Base-by-base conservation (phyloP, 192 early-diverging fungal species). In the Linnemannia elongata region DNA sequence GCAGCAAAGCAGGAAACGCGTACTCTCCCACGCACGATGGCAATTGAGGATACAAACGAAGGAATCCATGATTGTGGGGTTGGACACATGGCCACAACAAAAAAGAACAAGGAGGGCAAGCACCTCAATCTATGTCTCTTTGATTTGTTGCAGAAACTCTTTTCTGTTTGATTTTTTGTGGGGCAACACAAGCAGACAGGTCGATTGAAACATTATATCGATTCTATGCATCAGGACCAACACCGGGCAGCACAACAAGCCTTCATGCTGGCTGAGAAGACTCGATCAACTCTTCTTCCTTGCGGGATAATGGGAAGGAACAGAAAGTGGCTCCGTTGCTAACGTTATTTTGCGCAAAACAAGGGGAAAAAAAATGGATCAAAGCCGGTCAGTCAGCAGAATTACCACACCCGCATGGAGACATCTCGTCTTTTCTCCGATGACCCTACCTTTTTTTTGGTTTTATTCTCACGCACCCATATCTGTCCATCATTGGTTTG, bases 81-180 rank as follows among this genome's bases (percentile, higher is more conserved):
- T 75, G 49, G 49, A 54, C 74, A 55, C 47, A 75, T 66, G 60
- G 60, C 15, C 27, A 66, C 30, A 33, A 15, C 8, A 66, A 9
- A 66, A 66, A 12, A 3, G 6, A 15, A 33, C 60, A 66, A 66
- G 60, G 12, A 10, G 15, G 55, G 22, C 24, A 63, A 9, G 57
- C 27, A 8, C 6, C 17, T 33, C 30, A 10, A 66, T 35, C 27
- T 30, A 66, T 66, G 60, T 66, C 30, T 12, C 1, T 30, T 33
- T 66, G 60, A 27, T 66, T 66, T 66, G n/a, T 30, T 66, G 12
- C 60, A 66, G 30, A 66, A 66, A 63, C 57, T 57, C 54, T 57
- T n/a, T 57, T 57, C 9, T 47, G 1, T 47, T 47, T 49, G 12
- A 18, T 17, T 52, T 60, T 27, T 30, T 60, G 55, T 60, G 55